phyloP scores from a whole-genome alignment of 306 rosid species.

The Prunus davidiana region DNA sequence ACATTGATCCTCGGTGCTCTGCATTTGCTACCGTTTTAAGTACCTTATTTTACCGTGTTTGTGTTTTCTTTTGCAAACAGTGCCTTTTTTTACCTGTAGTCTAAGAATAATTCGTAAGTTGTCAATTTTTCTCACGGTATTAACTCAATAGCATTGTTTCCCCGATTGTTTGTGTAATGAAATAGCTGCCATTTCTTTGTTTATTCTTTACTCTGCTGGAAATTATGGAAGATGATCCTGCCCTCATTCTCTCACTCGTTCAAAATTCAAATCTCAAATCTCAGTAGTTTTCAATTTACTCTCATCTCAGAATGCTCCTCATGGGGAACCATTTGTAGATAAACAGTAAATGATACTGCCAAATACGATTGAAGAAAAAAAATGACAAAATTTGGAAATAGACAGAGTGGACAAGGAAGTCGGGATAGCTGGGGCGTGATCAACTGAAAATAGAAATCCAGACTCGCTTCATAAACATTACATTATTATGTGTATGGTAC shows the following conservation, averaged over 20 bases:
- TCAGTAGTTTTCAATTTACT: neutral
- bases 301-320: neutral
- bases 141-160: slow-evolving; percentile 19
- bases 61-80: slow-evolving; percentile 27
- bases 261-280: neutral
- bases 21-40: slow-evolving; percentile 32
- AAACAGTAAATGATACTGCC: no score
- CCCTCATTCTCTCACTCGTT: neutral
- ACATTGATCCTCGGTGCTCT: slow-evolving; percentile 21
- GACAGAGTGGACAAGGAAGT: no score
- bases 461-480: neutral
- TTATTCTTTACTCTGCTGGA: neutral
- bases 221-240: neutral
- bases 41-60: slow-evolving; percentile 24
- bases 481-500: neutral
- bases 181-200: neutral
- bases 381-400: no score
- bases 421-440: no score
- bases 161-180: slow-evolving; percentile 11
- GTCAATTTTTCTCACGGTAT: slow-evolving; percentile 15
- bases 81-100: slow-evolving; percentile 27
- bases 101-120: slow-evolving; percentile 37
- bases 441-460: no score
- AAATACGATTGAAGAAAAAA: no score
- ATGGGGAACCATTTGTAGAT: no score